phyloP scores from a whole-genome alignment of 2,329 filamentous ascomycete species.

The Ceratocystis cacaofunesta region DNA sequence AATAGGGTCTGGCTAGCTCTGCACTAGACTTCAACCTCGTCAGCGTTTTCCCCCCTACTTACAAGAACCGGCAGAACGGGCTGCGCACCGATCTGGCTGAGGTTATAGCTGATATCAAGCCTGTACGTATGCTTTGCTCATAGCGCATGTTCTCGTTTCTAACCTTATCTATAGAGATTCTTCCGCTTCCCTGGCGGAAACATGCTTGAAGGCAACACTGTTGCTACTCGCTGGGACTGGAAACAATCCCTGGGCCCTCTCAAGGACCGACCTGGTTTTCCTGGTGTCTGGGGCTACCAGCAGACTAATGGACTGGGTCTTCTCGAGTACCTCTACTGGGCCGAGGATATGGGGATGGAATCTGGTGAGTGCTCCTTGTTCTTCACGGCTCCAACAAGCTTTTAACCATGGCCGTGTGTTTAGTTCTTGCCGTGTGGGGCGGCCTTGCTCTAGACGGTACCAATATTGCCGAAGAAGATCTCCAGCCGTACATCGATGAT shows the following conservation, averaged over 20 bases:
- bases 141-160: background rate
- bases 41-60: slow-evolving; percentile 45
- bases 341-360: slow-evolving; percentile 44
- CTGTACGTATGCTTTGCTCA: slow-evolving; percentile 24
- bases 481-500: slow-evolving; percentile 42
- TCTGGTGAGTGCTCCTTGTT: slow-evolving; percentile 25
- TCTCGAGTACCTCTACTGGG: slow-evolving; percentile 46
- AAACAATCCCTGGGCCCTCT: slow-evolving; percentile 40
- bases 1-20: slow-evolving; percentile 25
- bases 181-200: slow-evolving; percentile 53
- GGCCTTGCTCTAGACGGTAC: slow-evolving; percentile 42
- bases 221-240: slow-evolving; percentile 35
- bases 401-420: slow-evolving; percentile 4
- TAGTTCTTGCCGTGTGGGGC: slow-evolving; percentile 41
- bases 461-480: slow-evolving; percentile 34
- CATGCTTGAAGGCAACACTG: slow-evolving; percentile 38
- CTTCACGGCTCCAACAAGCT: background rate
- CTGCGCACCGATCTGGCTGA: slow-evolving; percentile 40
- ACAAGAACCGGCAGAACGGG: slow-evolving; percentile 43
- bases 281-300: slow-evolving; percentile 43
- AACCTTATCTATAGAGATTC: slow-evolving; percentile 28
- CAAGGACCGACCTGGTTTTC: slow-evolving; percentile 38
- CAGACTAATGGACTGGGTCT: slow-evolving; percentile 49
- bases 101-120: slow-evolving; percentile 36
- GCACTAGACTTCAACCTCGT: slow-evolving; percentile 43